Base-by-base conservation (phyloP, 2,329 filamentous ascomycete species). In the Microsporum audouinii region DNA sequence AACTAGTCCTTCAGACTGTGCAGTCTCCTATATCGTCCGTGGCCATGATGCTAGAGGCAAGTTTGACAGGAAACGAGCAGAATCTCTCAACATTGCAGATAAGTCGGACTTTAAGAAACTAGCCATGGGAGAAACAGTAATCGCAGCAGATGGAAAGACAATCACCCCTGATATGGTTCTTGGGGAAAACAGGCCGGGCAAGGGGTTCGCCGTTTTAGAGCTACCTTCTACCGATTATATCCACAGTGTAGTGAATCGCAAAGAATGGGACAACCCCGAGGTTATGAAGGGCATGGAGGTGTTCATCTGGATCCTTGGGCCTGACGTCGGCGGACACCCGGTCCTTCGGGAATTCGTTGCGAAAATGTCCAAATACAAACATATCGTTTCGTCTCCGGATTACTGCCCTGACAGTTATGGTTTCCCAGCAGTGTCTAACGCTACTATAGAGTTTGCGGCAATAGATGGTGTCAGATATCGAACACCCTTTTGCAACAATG, bases 161-260 rank as follows among this genome's bases (percentile, higher is more conserved):
- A 83, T 99, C 34, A 94, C 87, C 0, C 87, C 92, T 0, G 88
- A 94, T 0, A 94, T 95, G 86, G 91, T 97, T 0, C 70, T 99
- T 58, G 89, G 82, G 1, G 78, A 85, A 8, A 75, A 80, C 2
- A 80, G 84, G 60, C 79, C 82, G 4, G 91, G 91, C 8, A 82
- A 80, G 60, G 91, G 89, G 1, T 79, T 96, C 65, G 87, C 88
- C 6, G 79, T 99, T 5, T 78, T 95, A 45, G 91, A 97, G 66
- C 72, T 99, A 5, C 89, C 90, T 0, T 82, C 85, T 12, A 64
- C 71, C 0, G 82, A 84, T 5, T 91, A 94, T 68, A 76, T 97
- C 31, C 83, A 86, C 10, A 74, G 81, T 4, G 79, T 96, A 59
- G 68, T 95, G 49, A 76, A 78, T 39, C 82, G 89, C 36, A 80